phyloP scores from a whole-genome alignment of 331 rosid genomes.

The Saraca asoca region DNA sequence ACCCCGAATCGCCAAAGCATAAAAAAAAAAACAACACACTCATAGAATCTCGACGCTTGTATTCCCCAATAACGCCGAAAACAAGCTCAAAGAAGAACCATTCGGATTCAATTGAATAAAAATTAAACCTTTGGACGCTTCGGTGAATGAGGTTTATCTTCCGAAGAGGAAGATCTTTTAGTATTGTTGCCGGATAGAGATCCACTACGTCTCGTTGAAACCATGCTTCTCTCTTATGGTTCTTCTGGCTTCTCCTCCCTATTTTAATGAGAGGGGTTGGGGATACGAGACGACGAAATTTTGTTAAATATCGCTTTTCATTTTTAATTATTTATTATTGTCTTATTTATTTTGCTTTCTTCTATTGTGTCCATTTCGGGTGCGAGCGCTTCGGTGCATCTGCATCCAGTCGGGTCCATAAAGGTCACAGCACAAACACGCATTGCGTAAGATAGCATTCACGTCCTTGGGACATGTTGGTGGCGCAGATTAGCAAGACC shows the following conservation, averaged over 20 bases:
- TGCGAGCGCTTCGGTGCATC: too few relatives aligned
- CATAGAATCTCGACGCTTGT: slow-evolving; percentile 22
- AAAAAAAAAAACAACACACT: background rate
- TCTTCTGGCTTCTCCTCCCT: slow-evolving; percentile 3
- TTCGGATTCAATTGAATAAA: slow-evolving; percentile 23
- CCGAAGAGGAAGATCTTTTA: slow-evolving; percentile 84
- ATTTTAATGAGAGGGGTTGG: background rate
- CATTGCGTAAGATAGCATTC: slow-evolving; percentile 14
- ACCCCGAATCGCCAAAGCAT: slow-evolving; percentile 33
- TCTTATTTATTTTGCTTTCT: slow-evolving; percentile 3
- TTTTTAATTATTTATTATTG: slow-evolving; percentile 8
- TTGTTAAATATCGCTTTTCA: slow-evolving; percentile 12
- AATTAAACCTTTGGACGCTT: slow-evolving; percentile 78
- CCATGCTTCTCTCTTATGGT: slow-evolving; percentile 59
- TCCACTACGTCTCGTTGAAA: slow-evolving; percentile 99
- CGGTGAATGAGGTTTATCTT: slow-evolving; percentile 76
- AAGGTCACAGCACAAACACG: background rate
- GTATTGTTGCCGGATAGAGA: slow-evolving; percentile 76
- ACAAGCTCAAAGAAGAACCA: slow-evolving; percentile 29
- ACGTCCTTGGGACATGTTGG: background rate
- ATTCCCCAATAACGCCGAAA: background rate
- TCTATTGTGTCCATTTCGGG: too few relatives aligned
- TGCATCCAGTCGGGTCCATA: background rate
- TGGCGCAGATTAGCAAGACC: background rate
- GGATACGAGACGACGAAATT: slow-evolving; percentile 25